phyloP scores from a whole-genome alignment of 768 basidiomycete genomes.

The Trametes maxima region DNA sequence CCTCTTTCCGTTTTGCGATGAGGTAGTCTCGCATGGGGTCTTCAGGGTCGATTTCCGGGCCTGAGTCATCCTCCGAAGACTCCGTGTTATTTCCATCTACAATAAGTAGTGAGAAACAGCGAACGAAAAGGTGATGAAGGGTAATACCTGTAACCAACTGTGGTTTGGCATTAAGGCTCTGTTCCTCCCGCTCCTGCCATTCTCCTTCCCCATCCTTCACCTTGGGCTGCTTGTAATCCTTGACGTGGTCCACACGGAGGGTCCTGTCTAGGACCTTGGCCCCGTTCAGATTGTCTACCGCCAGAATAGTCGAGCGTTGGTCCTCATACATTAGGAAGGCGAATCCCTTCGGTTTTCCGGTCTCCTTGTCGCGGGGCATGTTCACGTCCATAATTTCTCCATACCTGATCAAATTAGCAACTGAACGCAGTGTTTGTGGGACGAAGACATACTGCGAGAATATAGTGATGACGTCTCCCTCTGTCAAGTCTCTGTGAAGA shows the following conservation, averaged over 20 bases:
- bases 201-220: slow-evolving; percentile 81
- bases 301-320: slow-evolving; percentile 92
- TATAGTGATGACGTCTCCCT: slow-evolving; percentile 96
- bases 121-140: neutral
- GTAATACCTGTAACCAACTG: slow-evolving; percentile 55
- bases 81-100: slow-evolving; percentile 61
- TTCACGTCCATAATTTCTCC: slow-evolving; percentile 97
- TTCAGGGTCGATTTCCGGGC: slow-evolving; percentile 83
- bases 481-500: slow-evolving; percentile 84
- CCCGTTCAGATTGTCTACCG: slow-evolving; percentile 98
- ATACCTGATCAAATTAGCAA: slow-evolving; percentile 56
- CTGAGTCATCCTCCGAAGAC: slow-evolving; percentile 59
- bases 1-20: slow-evolving; percentile 70
- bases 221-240: slow-evolving; percentile 88
- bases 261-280: slow-evolving; percentile 85
- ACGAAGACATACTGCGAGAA: slow-evolving; percentile 85
- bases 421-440: neutral
- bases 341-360: slow-evolving; percentile 89
- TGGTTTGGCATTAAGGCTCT: slow-evolving; percentile 87
- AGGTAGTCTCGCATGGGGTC: slow-evolving; percentile 98
- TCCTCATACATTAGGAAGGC: slow-evolving; percentile 99
- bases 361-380: slow-evolving; percentile 91
- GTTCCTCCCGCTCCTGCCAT: slow-evolving; percentile 81
- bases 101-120: slow-evolving; percentile 21
- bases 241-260: slow-evolving; percentile 90